These are phyloP conservation scores for Boletus subcaerulescens DNA, from an alignment of 768 basidiomycete species.

Conservation along the genomic window DNA sequence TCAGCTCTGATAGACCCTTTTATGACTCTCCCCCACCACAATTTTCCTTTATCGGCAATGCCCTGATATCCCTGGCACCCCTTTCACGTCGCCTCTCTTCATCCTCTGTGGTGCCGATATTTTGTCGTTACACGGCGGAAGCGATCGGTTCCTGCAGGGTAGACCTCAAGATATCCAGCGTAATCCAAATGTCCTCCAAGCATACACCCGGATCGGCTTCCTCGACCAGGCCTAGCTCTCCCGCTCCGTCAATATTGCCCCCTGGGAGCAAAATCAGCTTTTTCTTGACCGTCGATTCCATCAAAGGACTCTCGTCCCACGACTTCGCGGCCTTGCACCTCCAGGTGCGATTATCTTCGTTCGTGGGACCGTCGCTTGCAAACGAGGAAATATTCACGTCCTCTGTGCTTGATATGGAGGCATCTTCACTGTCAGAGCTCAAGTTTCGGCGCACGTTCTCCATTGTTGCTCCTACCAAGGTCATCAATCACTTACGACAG, in stretches of 20 bases:
- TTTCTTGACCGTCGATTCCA: conserved; percentile 78
- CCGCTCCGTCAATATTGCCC: conserved; percentile 61
- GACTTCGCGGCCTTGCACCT: conserved; percentile 86
- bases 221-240: conserved; percentile 75
- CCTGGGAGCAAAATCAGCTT: conserved; percentile 82
- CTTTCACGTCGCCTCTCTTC: conserved; percentile 75
- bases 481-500: conserved; percentile 65
- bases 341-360: conserved; percentile 84
- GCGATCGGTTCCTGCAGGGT: conserved; percentile 94
- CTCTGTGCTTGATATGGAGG: conserved; percentile 67
- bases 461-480: conserved; percentile 70
- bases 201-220: conserved; percentile 58
- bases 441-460: conserved; percentile 83
- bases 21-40: conserved; percentile 84
- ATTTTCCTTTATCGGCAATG: conserved; percentile 91
- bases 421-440: conserved; percentile 69
- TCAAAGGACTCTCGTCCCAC: conserved; percentile 86
- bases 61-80: conserved; percentile 76
- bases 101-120: conserved; percentile 78
- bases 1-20: conserved; percentile 91
- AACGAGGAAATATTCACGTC: conserved; percentile 86
- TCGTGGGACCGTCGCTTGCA: conserved; percentile 66
- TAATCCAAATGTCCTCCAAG: conserved; percentile 54
- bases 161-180: conserved; percentile 76
- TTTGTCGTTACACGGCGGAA: conserved; percentile 91